These are phyloP conservation scores for Psidium friedrichsthalianum DNA, from an alignment of 345 rosid species.

Conservation along the genomic window DNA sequence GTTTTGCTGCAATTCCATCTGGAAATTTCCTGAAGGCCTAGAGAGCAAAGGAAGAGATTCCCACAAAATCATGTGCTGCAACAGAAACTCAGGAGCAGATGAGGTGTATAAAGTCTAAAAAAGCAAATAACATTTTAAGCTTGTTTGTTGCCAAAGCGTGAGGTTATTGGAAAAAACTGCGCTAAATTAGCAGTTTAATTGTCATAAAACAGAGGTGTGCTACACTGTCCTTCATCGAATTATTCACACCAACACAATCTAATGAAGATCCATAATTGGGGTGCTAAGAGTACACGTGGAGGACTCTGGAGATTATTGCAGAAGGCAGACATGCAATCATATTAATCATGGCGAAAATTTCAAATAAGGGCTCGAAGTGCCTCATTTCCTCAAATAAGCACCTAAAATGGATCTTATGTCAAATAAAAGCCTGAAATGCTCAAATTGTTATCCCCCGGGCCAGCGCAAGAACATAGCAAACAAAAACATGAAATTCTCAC, in stretches of 20 bases:
- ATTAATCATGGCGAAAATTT: too few species aligned
- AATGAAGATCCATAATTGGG: background rate
- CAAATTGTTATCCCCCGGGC: too few species aligned
- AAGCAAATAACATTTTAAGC: background rate
- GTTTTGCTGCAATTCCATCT: slow-evolving; percentile 43
- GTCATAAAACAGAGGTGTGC: background rate
- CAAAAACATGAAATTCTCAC: too few species aligned
- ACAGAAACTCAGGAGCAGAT: background rate
- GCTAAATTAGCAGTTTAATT: too few species aligned
- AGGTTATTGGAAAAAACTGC: too few species aligned
- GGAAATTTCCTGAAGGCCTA: slow-evolving; percentile 67
- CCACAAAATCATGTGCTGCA: background rate
- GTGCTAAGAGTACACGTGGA: background rate
- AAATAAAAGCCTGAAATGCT: too few species aligned
- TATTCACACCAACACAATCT: background rate
- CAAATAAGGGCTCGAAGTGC: too few species aligned
- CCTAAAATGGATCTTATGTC: too few species aligned
- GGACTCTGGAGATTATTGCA: background rate
- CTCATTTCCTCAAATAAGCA: too few species aligned
- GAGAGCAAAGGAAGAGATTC: background rate
- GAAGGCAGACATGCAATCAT: background rate
- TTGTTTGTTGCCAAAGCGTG: background rate
- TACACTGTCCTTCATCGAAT: background rate
- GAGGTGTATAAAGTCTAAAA: background rate
- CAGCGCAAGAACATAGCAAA: too few species aligned